A percentile compares a stretch with the other conserved stretches of the same genome.
These are phyloP conservation scores for Pichia sporocuriosa DNA, from an alignment of 805 yeast genomes.

Conservation along the genomic window DNA sequence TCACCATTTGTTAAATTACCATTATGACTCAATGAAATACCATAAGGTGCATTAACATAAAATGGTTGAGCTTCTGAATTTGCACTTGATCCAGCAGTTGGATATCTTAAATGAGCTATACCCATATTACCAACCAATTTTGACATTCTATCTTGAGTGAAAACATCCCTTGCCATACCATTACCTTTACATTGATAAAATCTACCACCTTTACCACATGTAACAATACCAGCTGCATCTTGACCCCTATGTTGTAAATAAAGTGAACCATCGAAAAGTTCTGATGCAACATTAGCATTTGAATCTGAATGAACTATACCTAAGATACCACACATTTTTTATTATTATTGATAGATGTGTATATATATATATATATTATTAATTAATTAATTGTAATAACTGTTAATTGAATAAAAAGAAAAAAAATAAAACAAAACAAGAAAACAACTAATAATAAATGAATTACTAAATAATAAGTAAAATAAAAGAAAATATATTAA, in stretches of 20 bases:
- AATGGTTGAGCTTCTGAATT: constrained; percentile 98
- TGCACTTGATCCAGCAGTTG: constrained; percentile 95
- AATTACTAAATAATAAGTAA: too few species aligned
- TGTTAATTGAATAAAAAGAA: neutral
- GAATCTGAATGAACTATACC: constrained; percentile 82
- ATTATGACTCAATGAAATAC: constrained; percentile 83
- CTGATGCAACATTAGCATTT: constrained; percentile 71
- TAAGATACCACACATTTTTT: constrained; percentile 85
- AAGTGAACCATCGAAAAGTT: constrained; percentile 85
- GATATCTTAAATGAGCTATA: constrained; percentile 88
- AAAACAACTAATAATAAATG: too few species aligned
- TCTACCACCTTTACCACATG: constrained; percentile 90
- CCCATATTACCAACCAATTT: constrained; percentile 93
- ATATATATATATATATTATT: neutral
- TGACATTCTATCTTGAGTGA: constrained; percentile 71
- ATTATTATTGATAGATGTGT: too few species aligned
- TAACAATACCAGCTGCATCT: constrained; percentile 98
- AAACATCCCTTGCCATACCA: constrained; percentile 98
- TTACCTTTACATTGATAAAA: constrained; percentile 97
- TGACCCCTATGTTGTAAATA: constrained; percentile 96
- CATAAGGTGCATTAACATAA: constrained; percentile 95
- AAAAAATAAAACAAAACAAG: too few species aligned
- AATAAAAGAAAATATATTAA: too few species aligned
- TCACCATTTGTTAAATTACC: constrained; percentile 90
- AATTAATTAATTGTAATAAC: neutral